Evolutionary conservation across 495 filamentous ascomycete species (phyloP), one percentile per base, ranked within the genome.

Genomic region (Aspergillus indologenus): DNA sequence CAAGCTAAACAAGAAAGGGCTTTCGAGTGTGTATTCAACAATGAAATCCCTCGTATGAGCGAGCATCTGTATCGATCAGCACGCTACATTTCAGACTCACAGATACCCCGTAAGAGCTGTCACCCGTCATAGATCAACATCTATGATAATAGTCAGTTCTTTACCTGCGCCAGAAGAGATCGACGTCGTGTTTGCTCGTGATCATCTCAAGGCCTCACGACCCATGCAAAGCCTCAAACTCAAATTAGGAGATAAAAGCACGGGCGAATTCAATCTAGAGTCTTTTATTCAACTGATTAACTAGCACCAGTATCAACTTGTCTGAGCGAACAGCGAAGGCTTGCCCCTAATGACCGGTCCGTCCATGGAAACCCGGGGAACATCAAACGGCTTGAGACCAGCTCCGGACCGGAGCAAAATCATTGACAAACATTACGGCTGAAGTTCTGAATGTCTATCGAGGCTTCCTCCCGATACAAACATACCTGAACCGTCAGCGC

Each of bases 381-480:
- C 26, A 40, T 11, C 34, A 40, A 15, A 40, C 12, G 34, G 2
- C 12, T 40, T 8, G 12, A 40, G 12, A 4, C 34, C 34, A 7
- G 12, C 5, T 34, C 23, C 18, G 22, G 11, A 18, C 19, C 17
- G 51, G 18, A 45, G 48, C 48, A 56, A 15, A 18, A 5, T 12
- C 29, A 29, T 29, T n/a, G 0, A 2, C 12, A 51, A 12, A 19
- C 14, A 17, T 29, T 18, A 8, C 24, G 17, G 17, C 21, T 51
- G 18, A 29, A 17, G 5, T 14, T 22, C n/a, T 18, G 18, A 18
- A 4, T 19, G 8, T 51, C 24, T 31, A 51, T 17, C 18, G 44
- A 26, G 79, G 74, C 60, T 85, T 85, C 65, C 76, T 74, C 22
- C 81, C 83, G 59, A 85, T 83, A 66, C 81, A 83, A 57, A 85